These are phyloP conservation scores for Selaginella moellendorffii DNA, from an alignment of 75 land plant genomes.

Conservation along the genomic window DNA sequence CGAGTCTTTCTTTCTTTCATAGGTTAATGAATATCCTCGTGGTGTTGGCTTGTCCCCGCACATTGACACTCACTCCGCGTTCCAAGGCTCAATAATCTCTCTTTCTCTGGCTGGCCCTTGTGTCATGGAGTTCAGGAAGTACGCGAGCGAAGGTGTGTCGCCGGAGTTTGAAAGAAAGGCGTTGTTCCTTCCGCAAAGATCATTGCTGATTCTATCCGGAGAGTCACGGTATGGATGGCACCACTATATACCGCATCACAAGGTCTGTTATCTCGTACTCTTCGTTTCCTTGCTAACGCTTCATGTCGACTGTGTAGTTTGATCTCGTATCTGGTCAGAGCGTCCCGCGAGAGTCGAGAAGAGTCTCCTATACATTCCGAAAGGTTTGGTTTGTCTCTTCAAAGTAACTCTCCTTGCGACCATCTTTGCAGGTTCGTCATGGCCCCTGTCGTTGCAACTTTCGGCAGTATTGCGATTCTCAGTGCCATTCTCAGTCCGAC, in stretches of 20 bases:
- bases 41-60: constrained; percentile 98
- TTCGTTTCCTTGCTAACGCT: not conserved
- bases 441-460: constrained; percentile 20
- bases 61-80: constrained; percentile 98
- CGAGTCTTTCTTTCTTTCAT: constrained; percentile 4
- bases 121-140: constrained; percentile 92
- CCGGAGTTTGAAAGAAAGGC: constrained; percentile 33
- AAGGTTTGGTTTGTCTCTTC: constrained; percentile 34
- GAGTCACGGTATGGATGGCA: constrained; percentile 99
- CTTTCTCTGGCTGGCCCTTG: constrained; percentile 90
- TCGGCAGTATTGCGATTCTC: constrained; percentile 19
- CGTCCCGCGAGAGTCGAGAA: constrained; percentile 42
- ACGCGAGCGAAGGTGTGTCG: constrained; percentile 24
- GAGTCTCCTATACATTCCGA: constrained; percentile 89
- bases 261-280: constrained; percentile 27
- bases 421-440: constrained; percentile 17
- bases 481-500: not conserved
- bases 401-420: not conserved
- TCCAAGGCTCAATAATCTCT: constrained; percentile 75
- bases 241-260: constrained; percentile 98
- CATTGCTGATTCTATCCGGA: constrained; percentile 74
- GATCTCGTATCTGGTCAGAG: constrained; percentile 40
- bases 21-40: constrained; percentile 96
- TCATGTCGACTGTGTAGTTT: constrained; percentile 24
- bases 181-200: constrained; percentile 80